Base-by-base conservation (phyloP, 805 yeast genomes). In the Saturnispora hagleri region DNA sequence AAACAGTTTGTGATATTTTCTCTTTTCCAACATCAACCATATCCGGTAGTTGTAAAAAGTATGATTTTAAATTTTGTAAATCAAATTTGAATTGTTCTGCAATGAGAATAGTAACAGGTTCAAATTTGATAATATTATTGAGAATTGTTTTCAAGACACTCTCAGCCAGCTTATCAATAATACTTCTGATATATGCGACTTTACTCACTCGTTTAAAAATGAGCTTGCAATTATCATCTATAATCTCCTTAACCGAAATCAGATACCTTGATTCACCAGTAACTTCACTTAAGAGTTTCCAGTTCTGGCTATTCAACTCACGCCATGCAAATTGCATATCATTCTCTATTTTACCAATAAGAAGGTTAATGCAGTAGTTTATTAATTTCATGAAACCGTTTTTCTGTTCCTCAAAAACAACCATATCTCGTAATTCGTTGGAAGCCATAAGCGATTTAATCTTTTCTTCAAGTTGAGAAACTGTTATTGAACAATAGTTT, bases 81-180 rank as follows among this genome's bases (percentile, higher is more conserved):
- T 91, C 99, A 22, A 86, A 69, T 40, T 84, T 69, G 61, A 91
- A 72, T 64, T 91, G 97, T 64, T 90, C 96, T 3, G 91, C 85
- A 60, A 75, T 76, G 12, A 81, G 71, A 40, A 82, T 86, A 2
- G 81, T 72, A n/a, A 80, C 68, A 0, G 96, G 96, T 51, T 79
- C 82, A 35, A 86, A 70, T 49, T 74, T 73, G 7, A 79, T 71
- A 49, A 89, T 75, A 51, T 77, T 79, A 28, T 75, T 69, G 48
- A 83, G 62, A 58, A 84, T 81, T 17, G 82, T 76, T 36, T 69
- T 69, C 7, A 82, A 70, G 1, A 86, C 67, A 36, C 75, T 61
- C 51, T 90, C 97, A 24, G 88, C 80, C 17, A 86, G 68, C 53
- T 84, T 81, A 60, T 89, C 96, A 62, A 89, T 77, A 46, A 87